Evolutionary conservation across 306 rosid genomes (phyloP).

Genomic region (Citrullus amarus): DNA sequence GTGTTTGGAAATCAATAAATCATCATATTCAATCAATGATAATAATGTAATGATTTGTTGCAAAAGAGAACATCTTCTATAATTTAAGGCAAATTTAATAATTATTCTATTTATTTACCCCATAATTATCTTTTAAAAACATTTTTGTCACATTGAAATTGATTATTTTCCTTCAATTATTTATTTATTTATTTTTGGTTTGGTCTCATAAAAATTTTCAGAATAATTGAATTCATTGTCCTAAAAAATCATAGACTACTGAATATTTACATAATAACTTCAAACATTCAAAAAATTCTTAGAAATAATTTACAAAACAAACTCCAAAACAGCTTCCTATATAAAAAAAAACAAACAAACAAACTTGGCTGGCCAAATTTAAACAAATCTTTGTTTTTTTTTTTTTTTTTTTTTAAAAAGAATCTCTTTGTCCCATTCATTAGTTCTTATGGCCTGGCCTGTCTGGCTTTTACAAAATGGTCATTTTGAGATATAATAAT

Average conservation of each 20-base stretch:
- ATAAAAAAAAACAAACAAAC: too few relatives aligned
- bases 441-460: background rate
- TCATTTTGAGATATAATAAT: background rate
- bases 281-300: background rate
- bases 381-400: background rate
- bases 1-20: background rate
- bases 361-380: background rate
- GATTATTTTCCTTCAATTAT: background rate
- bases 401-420: background rate
- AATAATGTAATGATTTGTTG: background rate
- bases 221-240: background rate
- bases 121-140: too few relatives aligned
- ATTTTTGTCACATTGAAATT: too few relatives aligned
- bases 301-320: background rate
- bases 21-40: background rate
- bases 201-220: too few relatives aligned
- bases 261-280: background rate
- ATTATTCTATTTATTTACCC: background rate
- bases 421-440: background rate
- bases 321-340: background rate
- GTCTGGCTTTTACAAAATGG: background rate
- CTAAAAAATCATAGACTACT: background rate
- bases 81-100: background rate
- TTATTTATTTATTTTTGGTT: too few relatives aligned
- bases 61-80: background rate